Evolutionary conservation across 169 alveolate species (phyloP).

Genomic region (Cyclospora cayetanensis): DNA sequence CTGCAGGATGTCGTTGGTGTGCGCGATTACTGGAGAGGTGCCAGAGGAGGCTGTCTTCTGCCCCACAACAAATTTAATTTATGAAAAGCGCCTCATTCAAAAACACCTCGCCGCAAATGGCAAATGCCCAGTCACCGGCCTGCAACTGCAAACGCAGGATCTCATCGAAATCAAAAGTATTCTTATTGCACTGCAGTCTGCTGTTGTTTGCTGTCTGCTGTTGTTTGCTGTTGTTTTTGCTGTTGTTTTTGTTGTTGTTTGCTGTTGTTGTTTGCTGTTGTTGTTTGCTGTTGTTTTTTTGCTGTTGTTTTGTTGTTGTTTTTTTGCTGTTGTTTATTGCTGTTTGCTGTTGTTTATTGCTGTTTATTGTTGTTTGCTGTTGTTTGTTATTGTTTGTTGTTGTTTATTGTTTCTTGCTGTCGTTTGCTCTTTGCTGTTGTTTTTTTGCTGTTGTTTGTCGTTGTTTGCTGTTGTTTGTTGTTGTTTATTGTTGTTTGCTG

Average conservation of each 20-base stretch:
- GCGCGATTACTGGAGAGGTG: constrained; percentile 79
- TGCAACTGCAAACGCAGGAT: constrained; percentile 65
- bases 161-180: constrained; percentile 62
- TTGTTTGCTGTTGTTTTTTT: neutral
- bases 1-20: constrained; percentile 71
- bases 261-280: neutral
- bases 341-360: neutral
- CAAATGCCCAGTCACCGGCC: constrained; percentile 75
- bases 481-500: neutral
- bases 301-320: neutral
- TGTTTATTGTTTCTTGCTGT: neutral
- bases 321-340: neutral
- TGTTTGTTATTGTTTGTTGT: neutral
- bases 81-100: constrained; percentile 77
- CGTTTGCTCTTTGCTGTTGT: neutral
- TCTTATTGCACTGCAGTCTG: too few relatives aligned
- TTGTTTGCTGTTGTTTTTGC: constrained; percentile 9
- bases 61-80: constrained; percentile 76
- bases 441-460: neutral
- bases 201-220: constrained; percentile 44
- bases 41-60: constrained; percentile 82
- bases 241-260: neutral
- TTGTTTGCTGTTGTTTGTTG: neutral
- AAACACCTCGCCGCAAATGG: constrained; percentile 73
- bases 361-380: neutral